These are phyloP conservation scores for Mycena belliarum DNA, from an alignment of 768 basidiomycete species.

Conservation along the genomic window DNA sequence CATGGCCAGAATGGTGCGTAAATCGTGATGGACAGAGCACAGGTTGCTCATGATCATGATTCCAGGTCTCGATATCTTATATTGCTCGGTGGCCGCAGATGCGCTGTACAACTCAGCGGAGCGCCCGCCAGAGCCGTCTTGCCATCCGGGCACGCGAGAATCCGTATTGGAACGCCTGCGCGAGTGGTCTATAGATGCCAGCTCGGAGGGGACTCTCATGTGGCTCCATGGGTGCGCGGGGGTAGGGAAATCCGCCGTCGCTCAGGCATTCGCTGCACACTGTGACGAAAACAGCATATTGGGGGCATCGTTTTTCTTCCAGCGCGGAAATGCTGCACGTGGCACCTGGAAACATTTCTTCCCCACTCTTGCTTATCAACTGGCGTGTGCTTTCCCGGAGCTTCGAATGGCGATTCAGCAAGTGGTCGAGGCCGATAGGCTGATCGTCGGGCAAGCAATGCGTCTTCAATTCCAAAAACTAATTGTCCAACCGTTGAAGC, in stretches of 20 bases:
- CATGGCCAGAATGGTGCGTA: background rate
- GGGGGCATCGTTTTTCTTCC: constrained; percentile 37
- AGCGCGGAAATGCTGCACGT: constrained; percentile 26
- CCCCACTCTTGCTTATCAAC: constrained; percentile 31
- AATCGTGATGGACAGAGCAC: no score
- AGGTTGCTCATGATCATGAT: no score
- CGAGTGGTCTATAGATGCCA: background rate
- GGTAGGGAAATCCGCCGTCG: constrained; percentile 25
- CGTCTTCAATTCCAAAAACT: constrained; percentile 20
- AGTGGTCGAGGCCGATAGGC: constrained; percentile 13
- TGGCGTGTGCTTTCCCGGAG: constrained; percentile 14
- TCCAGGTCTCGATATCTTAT: constrained; percentile 30
- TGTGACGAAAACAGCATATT: constrained; percentile 19
- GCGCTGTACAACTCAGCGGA: constrained; percentile 1
- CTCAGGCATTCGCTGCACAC: constrained; percentile 18
- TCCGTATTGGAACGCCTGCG: background rate
- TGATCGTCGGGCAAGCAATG: constrained; percentile 14
- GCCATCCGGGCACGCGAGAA: constrained; percentile 6
- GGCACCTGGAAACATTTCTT: constrained; percentile 26
- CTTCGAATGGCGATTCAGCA: constrained; percentile 8
- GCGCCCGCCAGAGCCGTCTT: background rate
- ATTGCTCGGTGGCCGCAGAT: background rate
- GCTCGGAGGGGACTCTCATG: background rate
- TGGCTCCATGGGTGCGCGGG: constrained; percentile 28
- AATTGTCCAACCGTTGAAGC: constrained; percentile 15